Base-by-base conservation (phyloP, 106 monocot genomes). In the Acanthochlamys bracteata region DNA sequence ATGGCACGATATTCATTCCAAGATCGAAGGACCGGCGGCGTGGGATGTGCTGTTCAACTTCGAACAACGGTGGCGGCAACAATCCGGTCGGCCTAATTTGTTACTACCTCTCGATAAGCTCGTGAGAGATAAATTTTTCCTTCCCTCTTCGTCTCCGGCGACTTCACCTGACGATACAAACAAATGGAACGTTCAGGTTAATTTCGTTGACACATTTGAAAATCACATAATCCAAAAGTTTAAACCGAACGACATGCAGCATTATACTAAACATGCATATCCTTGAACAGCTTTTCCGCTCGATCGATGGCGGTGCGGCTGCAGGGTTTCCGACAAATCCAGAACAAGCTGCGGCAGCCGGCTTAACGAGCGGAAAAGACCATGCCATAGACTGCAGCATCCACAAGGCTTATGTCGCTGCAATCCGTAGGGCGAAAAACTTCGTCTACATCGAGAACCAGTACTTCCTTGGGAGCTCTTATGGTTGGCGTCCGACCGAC, bases 371-470 rank as follows among this genome's bases (percentile, higher is more conserved):
- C 53, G 73, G 53, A 20, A 78, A 78, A 63, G 72, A 73, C 59
- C 10, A 73, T 23, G 55, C 62, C 10, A 69, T 73, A 56, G 73
- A 78, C 52, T 67, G 59, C 20, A 78, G 78, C 73, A 78, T 78
- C 40, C 78, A 78, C 22, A 42, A 62, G 55, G 73, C 73, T 61
- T 78, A 78, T 62, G 45, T 78, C 10, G 60, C 58, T 21, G 78
- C 78, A 22, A 78, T 78, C 68, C 67, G 78, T 64, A 63, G 72
- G 42, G 78, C 78, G 25, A 68, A 78, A 26, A 61, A 69, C 20
- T 78, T 73, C 68, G 73, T 78, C 25, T 78, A 78, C 46, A 78
- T 78, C 49, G 78, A 78, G 59, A 78, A 78, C 27, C 78, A 78
- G 64, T 78, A 73, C 64, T 78, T 78, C 53, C 24, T 78, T 58